A percentile compares a stretch with the other conserved stretches of the same genome.
These are phyloP conservation scores for Diplocarpon rosae DNA, from an alignment of 2,329 filamentous ascomycete species.

Conservation along the genomic window DNA sequence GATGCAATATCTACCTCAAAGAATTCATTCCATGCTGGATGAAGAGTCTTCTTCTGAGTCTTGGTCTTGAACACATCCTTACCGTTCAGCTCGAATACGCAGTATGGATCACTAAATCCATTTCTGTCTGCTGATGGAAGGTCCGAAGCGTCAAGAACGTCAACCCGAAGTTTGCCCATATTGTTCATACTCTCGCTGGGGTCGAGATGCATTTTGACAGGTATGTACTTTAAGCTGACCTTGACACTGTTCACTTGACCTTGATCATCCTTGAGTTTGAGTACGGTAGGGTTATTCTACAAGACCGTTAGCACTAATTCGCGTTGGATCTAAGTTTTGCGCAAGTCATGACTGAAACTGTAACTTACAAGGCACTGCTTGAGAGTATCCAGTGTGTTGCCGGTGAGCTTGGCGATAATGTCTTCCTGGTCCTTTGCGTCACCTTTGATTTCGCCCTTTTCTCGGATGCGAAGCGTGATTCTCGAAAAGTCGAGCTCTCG, in stretches of 20 bases:
- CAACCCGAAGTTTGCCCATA: conserved; percentile 89
- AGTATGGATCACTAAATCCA: conserved; percentile 94
- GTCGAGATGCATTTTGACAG: conserved; percentile 86
- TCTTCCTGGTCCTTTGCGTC: conserved; percentile 58
- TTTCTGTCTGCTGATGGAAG: conserved; percentile 93
- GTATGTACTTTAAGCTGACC: conserved; percentile 89
- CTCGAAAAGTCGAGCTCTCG: conserved; percentile 95
- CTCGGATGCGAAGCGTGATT: conserved; percentile 76
- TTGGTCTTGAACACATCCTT: conserved; percentile 92
- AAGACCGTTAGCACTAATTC: conserved; percentile 8
- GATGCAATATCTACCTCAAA: conserved; percentile 80
- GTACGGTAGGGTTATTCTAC: conserved; percentile 80
- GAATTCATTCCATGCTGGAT: conserved; percentile 91
- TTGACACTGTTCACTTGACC: conserved; percentile 70
- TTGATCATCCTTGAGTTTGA: conserved; percentile 69
- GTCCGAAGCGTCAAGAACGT: conserved; percentile 74
- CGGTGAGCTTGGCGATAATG: conserved; percentile 70
- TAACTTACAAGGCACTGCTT: conserved; percentile 70
- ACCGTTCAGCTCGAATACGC: conserved; percentile 84
- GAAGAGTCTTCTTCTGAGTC: conserved; percentile 89
- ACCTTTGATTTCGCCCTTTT: conserved; percentile 64
- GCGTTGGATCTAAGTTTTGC: too few relatives aligned
- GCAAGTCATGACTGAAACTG: background rate
- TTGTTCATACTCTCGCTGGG: conserved; percentile 98
- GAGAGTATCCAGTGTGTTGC: conserved; percentile 76